Evolutionary conservation across 352 stramenopile genomes (phyloP).

Genomic region (Globisporangium paddicum): DNA sequence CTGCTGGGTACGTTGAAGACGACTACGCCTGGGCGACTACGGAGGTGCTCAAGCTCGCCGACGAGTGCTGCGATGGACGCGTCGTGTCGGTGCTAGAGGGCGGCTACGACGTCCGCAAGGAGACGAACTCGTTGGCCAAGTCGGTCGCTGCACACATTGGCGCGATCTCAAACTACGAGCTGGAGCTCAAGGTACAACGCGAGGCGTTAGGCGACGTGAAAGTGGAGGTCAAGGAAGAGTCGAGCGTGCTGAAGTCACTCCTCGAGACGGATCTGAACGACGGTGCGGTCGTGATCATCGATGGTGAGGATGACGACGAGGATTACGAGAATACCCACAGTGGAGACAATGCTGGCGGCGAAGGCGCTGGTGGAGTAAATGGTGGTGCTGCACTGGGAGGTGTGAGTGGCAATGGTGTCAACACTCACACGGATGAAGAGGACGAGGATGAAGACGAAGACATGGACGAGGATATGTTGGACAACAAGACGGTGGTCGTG

Average conservation of each 20-base stretch:
- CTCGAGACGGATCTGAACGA: conserved; percentile 44
- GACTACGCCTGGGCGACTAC: conserved; percentile 80
- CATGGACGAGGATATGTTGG: conserved; percentile 19
- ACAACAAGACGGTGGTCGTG: conserved; percentile 12
- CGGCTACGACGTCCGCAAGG: conserved; percentile 74
- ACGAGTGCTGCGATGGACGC: conserved; percentile 72
- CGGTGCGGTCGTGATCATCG: conserved; percentile 47
- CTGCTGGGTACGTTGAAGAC: conserved; percentile 76
- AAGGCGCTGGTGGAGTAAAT: not conserved
- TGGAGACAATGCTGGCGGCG: not conserved
- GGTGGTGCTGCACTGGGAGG: not conserved
- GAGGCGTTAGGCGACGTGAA: conserved; percentile 1
- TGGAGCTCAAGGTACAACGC: conserved; percentile 18
- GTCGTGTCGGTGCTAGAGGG: conserved; percentile 85
- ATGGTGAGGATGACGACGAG: conserved; percentile 33
- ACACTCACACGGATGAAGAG: conserved; percentile 17
- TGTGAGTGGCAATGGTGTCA: not conserved
- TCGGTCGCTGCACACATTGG: conserved; percentile 75
- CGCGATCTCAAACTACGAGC: conserved; percentile 63
- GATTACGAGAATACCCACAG: conserved; percentile 13
- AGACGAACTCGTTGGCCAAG: conserved; percentile 81
- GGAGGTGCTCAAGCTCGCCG: conserved; percentile 70
- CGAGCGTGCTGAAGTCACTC: conserved; percentile 41
- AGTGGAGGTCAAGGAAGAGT: conserved; percentile 29
- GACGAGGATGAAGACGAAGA: conserved; percentile 25